These are phyloP conservation scores for Acer yangbiense DNA, from an alignment of 345 rosid genomes.

Conservation along the genomic window DNA sequence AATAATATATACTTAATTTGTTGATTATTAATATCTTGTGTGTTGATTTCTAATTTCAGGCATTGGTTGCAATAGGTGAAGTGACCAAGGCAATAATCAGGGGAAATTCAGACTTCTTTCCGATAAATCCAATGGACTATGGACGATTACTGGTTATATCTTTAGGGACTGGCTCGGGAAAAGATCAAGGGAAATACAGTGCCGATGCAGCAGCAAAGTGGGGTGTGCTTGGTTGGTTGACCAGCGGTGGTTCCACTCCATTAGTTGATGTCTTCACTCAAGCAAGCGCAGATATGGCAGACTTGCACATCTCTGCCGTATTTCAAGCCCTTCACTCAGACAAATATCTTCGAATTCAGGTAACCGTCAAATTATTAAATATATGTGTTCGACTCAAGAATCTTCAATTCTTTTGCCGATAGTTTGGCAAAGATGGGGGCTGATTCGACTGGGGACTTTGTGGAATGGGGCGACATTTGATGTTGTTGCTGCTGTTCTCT, in stretches of 20 bases:
- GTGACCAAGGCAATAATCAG: constrained; percentile 48
- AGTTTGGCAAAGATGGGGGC: too few species aligned
- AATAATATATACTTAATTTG: background rate
- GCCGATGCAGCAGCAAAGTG: constrained; percentile 45
- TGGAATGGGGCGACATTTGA: too few species aligned
- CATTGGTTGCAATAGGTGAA: constrained; percentile 53
- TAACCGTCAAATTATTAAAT: background rate
- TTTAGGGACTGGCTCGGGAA: constrained; percentile 43
- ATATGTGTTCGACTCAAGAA: too few species aligned
- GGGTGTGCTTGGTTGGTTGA: constrained; percentile 53
- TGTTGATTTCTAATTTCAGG: constrained; percentile 26
- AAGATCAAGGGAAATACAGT: constrained; percentile 30
- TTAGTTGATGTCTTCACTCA: constrained; percentile 45
- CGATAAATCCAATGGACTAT: constrained; percentile 39
- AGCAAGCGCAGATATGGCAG: constrained; percentile 58
- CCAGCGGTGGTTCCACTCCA: constrained; percentile 31
- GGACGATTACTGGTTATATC: constrained; percentile 41
- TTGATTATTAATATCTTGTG: background rate
- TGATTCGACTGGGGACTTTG: too few species aligned
- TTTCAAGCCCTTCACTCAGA: constrained; percentile 37
- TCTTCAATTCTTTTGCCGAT: too few species aligned
- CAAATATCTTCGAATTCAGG: constrained; percentile 61
- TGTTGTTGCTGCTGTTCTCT: too few species aligned
- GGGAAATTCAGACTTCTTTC: constrained; percentile 27
- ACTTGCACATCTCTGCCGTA: constrained; percentile 39